Base-by-base conservation (phyloP, 129 eudicot genomes). In the Helianthus tuberosus region DNA sequence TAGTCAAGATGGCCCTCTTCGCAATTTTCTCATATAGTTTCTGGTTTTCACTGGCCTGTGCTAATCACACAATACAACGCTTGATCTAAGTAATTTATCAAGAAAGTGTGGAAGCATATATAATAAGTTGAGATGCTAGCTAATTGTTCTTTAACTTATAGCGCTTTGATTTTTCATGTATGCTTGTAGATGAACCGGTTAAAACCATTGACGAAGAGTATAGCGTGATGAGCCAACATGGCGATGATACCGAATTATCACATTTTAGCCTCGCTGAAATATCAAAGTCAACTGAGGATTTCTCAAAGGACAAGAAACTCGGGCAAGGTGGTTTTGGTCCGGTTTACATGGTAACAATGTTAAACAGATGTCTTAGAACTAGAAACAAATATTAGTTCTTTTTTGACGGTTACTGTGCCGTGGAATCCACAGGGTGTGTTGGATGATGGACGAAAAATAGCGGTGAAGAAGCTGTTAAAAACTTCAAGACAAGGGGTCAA, bases 371-470 rank as follows among this genome's bases (percentile, higher is more conserved):
- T 7, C 11, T 35, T 11, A 29, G 16, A 72, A 41, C 1, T 6
- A 39, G 6, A 41, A 41, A 41, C 10, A 41, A 39, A 39, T 39
- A 39, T 39, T 39, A 41, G 9, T 41, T 41, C 1, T 41, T 41
- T 41, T 4, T 41, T 41, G 46, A 41, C 9, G 0, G 46, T 25
- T 7, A 41, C 3, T 41, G 29, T 7, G 10, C 46, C 3, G n/a
- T 36, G 1, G 54, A 3, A 71, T 71, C 53, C 43, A 15, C 60
- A 84, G 87, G 87, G 84, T 38, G 80, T 65, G 13, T 11, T 79
- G 63, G 69, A 79, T 32, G 79, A 84, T 17, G 85, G 82, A 46
- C 81, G 53, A 64, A 74, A 69, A 46, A 64, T 81, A 64, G 85
- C 85, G 3, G 78, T 81, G 59, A 81, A 81, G 72, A 69, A 77